Conservation (phyloP, 2,329 filamentous ascomycete species). For the Cladosporium sp. region DNA sequence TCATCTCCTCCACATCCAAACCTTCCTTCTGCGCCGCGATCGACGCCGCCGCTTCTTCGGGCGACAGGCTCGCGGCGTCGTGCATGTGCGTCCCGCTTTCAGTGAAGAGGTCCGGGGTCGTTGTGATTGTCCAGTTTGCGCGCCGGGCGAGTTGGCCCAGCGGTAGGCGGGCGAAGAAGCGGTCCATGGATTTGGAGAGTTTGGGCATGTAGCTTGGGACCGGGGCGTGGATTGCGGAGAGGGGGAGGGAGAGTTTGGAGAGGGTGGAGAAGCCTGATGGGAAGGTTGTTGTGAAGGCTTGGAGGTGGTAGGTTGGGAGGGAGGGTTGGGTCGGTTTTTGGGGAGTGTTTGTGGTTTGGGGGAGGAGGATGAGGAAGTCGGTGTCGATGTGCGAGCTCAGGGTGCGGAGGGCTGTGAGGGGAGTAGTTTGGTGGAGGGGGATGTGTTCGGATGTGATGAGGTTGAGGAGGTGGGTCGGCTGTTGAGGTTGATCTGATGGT, state of each 20-base stretch:
- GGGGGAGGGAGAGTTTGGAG: slow-evolving; percentile 55
- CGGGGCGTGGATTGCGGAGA: slow-evolving; percentile 60
- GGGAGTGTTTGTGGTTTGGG: slow-evolving; percentile 50
- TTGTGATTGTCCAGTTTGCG: slow-evolving; percentile 56
- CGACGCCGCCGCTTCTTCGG: neutral
- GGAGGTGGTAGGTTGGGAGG: slow-evolving; percentile 51
- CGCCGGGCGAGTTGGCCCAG: slow-evolving; percentile 58
- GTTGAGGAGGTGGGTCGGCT: slow-evolving; percentile 44
- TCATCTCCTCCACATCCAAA: slow-evolving; percentile 23
- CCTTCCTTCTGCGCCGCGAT: slow-evolving; percentile 24
- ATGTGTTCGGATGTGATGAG: slow-evolving; percentile 48
- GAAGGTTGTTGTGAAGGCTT: slow-evolving; percentile 59
- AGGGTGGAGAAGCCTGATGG: slow-evolving; percentile 60
- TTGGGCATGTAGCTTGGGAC: slow-evolving; percentile 61
- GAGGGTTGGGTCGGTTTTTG: slow-evolving; percentile 56
- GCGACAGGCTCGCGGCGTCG: neutral
- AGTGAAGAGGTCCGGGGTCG: slow-evolving; percentile 44
- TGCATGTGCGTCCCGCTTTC: slow-evolving; percentile 49
- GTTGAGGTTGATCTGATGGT: neutral
- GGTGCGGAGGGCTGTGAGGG: slow-evolving; percentile 48
- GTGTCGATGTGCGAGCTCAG: slow-evolving; percentile 59
- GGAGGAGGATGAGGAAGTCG: slow-evolving; percentile 62
- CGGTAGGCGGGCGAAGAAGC: slow-evolving; percentile 59
- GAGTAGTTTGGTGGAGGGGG: slow-evolving; percentile 40
- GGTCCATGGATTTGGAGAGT: slow-evolving; percentile 62